A percentile compares a stretch with the other conserved stretches of the same genome.
Evolutionary conservation across 257 asterid genomes (phyloP).

Genomic region (Capsicum baccatum): DNA sequence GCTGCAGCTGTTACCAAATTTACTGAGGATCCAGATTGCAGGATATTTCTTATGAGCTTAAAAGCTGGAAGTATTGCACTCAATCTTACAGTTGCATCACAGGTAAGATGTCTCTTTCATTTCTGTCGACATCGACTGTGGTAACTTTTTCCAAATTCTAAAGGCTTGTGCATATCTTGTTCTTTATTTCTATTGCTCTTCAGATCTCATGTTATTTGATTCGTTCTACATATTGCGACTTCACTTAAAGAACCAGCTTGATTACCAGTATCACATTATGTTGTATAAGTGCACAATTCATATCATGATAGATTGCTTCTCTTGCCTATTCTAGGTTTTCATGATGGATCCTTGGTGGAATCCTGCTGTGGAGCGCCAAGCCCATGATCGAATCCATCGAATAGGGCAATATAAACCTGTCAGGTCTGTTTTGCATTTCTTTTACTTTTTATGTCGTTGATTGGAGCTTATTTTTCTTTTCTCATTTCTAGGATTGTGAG

Average conservation of each 20-base stretch:
- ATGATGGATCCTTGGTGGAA: slow-evolving; percentile 99
- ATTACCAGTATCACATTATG: background rate
- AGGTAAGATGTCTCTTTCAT: slow-evolving; percentile 51
- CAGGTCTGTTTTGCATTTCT: slow-evolving; percentile 45
- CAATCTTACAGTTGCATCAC: slow-evolving; percentile 94
- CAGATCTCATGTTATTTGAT: background rate
- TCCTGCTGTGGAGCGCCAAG: slow-evolving; percentile 95
- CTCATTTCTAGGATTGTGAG: slow-evolving; percentile 68
- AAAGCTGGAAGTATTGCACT: slow-evolving; percentile 98
- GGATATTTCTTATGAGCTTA: slow-evolving; percentile 89
- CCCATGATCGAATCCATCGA: slow-evolving; percentile 94
- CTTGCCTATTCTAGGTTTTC: slow-evolving; percentile 62
- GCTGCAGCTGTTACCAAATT: slow-evolving; percentile 81
- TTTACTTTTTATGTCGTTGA: background rate
- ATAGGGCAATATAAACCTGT: slow-evolving; percentile 95
- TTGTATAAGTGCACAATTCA: background rate
- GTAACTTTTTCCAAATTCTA: background rate
- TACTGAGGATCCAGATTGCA: slow-evolving; percentile 76
- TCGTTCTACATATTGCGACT: background rate
- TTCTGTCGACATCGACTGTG: background rate
- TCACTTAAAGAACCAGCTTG: background rate
- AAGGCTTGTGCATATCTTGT: background rate
- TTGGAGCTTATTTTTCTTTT: slow-evolving; percentile 5
- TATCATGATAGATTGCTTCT: slow-evolving; percentile 1
- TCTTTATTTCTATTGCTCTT: background rate